Base-by-base conservation (phyloP, 352 stramenopile species). In the Phytophthora foliorum region DNA sequence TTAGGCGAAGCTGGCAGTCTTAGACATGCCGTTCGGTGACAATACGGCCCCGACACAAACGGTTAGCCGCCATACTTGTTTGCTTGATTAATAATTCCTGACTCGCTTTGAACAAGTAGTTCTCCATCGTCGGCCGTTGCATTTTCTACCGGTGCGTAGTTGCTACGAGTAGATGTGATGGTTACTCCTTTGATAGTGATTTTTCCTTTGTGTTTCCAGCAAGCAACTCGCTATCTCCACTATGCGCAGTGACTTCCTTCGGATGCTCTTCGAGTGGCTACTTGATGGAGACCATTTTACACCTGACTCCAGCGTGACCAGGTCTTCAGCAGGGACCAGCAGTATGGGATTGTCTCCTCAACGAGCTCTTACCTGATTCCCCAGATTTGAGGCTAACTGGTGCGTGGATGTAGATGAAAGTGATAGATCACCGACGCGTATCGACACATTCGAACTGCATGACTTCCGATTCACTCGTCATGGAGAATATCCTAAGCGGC, bases 181-280 rank as follows among this genome's bases (percentile, higher is more conserved):
- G 22, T 32, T n/a, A n/a, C n/a, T n/a, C n/a, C n/a, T n/a, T n/a
- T n/a, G n/a, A n/a, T n/a, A n/a, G n/a, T n/a, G n/a, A n/a, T n/a
- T n/a, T n/a, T n/a, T n/a, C n/a, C n/a, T n/a, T n/a, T n/a, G 16
- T 4, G 11, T 32, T 29, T 41, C 1, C 57, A 84, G 77, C 21
- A 67, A 80, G 4, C 57, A 67, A n/a, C 66, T 84, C 22, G 51
- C 59, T 4, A 49, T 72, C 21, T 80, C 76, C 11, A 81, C 73
- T 8, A 75, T 84, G 25, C 62, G 72, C 1, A 74, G 58, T 4
- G 76, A 81, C 34, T 52, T 80, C 1, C 44, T 80, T 41, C 67
- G 54, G 25, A 25, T 80, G 27, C 13, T 78, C 9, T 73, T 71
- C 45, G 70, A 84, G 52, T 82, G 77, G 77, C 16, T 84, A n/a